Percentiles rank a stretch among this genome's conserved stretches.
These are phyloP conservation scores for Boletus speciosus DNA, from an alignment of 768 basidiomycete genomes.

Conservation along the genomic window DNA sequence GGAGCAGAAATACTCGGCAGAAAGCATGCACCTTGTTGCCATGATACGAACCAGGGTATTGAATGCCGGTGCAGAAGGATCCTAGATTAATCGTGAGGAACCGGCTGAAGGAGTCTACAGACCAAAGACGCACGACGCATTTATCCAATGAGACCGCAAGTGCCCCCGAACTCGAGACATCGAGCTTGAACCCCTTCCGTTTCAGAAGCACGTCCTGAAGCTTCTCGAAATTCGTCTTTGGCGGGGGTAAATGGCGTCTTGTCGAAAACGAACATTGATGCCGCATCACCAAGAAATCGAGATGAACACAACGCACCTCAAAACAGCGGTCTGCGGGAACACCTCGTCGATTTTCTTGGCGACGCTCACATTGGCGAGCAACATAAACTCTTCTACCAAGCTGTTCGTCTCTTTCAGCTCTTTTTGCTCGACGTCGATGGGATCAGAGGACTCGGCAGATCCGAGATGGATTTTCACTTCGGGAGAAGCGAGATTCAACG, in stretches of 20 bases:
- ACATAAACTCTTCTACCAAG: slow-evolving; percentile 98
- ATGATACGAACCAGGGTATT: slow-evolving; percentile 98
- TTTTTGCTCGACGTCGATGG: slow-evolving; percentile 97
- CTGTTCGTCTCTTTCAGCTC: slow-evolving; percentile 91
- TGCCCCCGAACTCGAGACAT: slow-evolving; percentile 88
- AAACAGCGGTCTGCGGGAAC: slow-evolving; percentile 93
- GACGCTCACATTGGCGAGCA: slow-evolving; percentile 94
- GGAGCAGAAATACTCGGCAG: slow-evolving; percentile 97
- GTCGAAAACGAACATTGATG: background rate
- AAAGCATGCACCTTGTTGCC: slow-evolving; percentile 98
- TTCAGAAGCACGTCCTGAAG: slow-evolving; percentile 89
- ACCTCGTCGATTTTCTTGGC: slow-evolving; percentile 89
- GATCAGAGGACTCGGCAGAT: slow-evolving; percentile 89
- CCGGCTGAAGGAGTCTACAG: background rate
- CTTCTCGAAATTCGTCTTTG: slow-evolving; percentile 91
- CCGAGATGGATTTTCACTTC: slow-evolving; percentile 98
- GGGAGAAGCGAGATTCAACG: slow-evolving; percentile 94
- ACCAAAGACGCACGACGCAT: slow-evolving; percentile 62
- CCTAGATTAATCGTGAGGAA: slow-evolving; percentile 42
- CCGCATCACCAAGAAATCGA: background rate
- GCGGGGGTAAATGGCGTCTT: slow-evolving; percentile 89
- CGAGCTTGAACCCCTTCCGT: slow-evolving; percentile 75
- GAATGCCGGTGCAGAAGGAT: slow-evolving; percentile 81
- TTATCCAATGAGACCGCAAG: slow-evolving; percentile 84
- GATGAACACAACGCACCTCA: slow-evolving; percentile 49